Base-by-base conservation (phyloP, 306 rosid genomes). In the Prunus campanulata region DNA sequence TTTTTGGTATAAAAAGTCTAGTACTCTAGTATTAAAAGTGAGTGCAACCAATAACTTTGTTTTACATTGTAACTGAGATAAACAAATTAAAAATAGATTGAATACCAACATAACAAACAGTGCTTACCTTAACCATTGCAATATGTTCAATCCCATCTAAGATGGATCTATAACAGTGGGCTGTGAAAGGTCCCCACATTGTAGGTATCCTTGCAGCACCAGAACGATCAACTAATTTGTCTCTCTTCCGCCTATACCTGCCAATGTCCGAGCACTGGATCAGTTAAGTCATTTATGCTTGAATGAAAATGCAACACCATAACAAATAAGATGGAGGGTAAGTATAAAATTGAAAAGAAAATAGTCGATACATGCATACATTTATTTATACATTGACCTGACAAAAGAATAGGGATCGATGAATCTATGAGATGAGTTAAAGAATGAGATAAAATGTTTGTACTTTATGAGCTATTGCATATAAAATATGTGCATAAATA, bases 231-330 rank as follows among this genome's bases (percentile, higher is more conserved):
- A 95, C 85, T 74, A 95, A 78, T 70, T 86, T 85, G 50, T 95
- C 97, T 85, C 91, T 85, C 83, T 92, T 95, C 87, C 99, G 90
- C 83, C 99, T 83, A 85, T 90, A 95, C 79, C 99, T 95, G 97
- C 57, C 57, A 52, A 16, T 5, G 20, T 52, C n/a, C 57, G 19
- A n/a, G 16, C 2, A n/a, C 62, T 56, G 27, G 29, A 56, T n/a
- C 29, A 56, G 62, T 56, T n/a, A 20, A 56, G 27, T 56, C 27
- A 2, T 20, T 56, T 56, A 56, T 56, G 62, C 29, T 56, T 56
- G 3, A 19, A 54, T 49, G 59, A 18, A 52, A 18, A 52, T n/a
- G 27, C 12, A 56, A 56, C 25, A 9, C 14, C 62, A 56, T 20
- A 20, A 56, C 14, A 20, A 56, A 56, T 20, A 56, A 8, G 62